These are phyloP conservation scores for Achlya hypogyna DNA, from an alignment of 352 stramenopile species.

Conservation along the genomic window DNA sequence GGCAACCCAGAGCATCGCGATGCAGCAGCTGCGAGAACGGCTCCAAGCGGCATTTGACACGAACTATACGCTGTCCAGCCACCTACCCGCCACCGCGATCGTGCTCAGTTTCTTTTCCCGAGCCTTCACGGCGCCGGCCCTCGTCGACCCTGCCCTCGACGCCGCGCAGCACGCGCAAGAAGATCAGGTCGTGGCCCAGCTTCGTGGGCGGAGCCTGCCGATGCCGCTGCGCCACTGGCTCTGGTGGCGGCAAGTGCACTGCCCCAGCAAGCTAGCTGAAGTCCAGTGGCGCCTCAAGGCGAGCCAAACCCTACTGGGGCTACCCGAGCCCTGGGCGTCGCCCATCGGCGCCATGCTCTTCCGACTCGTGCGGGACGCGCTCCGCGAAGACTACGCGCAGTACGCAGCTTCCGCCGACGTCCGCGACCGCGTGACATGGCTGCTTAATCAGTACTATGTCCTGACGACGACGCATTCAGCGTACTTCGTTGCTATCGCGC, in stretches of 20 bases:
- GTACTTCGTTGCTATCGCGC: background rate
- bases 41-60: too few species aligned
- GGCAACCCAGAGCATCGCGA: too few species aligned
- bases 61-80: too few species aligned
- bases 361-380: slow-evolving; percentile 4
- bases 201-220: slow-evolving; percentile 1
- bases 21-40: too few species aligned
- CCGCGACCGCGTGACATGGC: background rate
- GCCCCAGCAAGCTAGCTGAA: background rate
- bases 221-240: background rate
- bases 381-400: background rate
- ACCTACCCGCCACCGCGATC: background rate
- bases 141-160: background rate
- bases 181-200: background rate
- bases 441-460: slow-evolving; percentile 15
- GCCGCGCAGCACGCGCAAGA: background rate
- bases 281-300: slow-evolving; percentile 9
- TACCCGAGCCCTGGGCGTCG: background rate
- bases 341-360: background rate
- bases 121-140: background rate
- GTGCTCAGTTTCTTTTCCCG: background rate
- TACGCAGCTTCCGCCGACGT: background rate
- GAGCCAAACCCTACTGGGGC: slow-evolving; percentile 4
- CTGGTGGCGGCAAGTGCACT: background rate
- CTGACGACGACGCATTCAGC: background rate